Evolutionary conservation across 495 filamentous ascomycete genomes (phyloP).

Genomic region (Daldinia childiae): DNA sequence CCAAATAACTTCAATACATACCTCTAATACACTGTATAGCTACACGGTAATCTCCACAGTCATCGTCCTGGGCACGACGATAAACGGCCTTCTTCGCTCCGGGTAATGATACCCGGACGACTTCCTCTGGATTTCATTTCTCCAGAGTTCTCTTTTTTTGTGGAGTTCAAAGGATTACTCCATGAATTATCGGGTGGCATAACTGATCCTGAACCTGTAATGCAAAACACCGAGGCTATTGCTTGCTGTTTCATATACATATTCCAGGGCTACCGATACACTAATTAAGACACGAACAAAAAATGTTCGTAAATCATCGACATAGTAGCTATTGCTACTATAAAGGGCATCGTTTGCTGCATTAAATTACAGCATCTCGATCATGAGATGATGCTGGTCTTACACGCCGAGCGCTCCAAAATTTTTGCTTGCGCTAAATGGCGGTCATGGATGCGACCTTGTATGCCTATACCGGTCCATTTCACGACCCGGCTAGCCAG

Average conservation of each 20-base stretch:
- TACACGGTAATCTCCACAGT: constrained; percentile 12
- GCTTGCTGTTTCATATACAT: constrained; percentile 22
- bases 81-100: constrained; percentile 34
- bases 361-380: not conserved
- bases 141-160: constrained; percentile 1
- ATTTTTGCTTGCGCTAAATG: constrained; percentile 1
- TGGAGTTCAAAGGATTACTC: constrained; percentile 12
- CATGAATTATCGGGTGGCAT: constrained; percentile 14
- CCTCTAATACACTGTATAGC: constrained; percentile 5
- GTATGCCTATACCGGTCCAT: constrained; percentile 16
- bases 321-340: constrained; percentile 10
- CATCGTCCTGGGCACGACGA: constrained; percentile 42
- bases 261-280: constrained; percentile 11
- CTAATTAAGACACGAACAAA: constrained; percentile 8
- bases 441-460: constrained; percentile 7
- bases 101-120: constrained; percentile 11
- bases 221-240: constrained; percentile 26
- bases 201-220: constrained; percentile 11
- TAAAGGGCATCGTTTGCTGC: not conserved
- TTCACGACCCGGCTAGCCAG: constrained; percentile 18
- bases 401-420: constrained; percentile 9
- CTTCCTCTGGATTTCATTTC: not conserved
- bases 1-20: not conserved
- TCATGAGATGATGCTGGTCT: not conserved
- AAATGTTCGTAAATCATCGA: constrained; percentile 19